Evolutionary conservation across 1,284 basidiomycete species (phyloP), one percentile per base, ranked within the genome.

Genomic region (Gymnopus androsaceus): DNA sequence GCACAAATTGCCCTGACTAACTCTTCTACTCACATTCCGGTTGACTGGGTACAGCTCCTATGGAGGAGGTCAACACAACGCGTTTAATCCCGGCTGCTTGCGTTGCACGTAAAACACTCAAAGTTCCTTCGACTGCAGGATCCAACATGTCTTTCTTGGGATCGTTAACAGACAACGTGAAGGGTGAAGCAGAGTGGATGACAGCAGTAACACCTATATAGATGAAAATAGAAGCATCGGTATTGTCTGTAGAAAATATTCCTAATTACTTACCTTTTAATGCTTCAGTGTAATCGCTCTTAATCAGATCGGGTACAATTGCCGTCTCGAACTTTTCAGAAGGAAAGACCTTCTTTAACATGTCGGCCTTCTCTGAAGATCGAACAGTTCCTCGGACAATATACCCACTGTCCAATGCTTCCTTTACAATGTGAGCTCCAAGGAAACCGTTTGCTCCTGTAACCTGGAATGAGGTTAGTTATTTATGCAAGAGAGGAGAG

Each of bases 21-120:
- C 61, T 46, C 31, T 14, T 11, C 25, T 6, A 60, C 60, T 52
- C 28, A 64, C 41, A 27, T 58, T 33, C 47, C 53, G 50, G n/a
- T 58, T 62, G 27, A 59, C 41, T 52, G 1, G 33, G 6, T 12
- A 44, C 28, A 21, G 51, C 40, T 19, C 40, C 51, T 19, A 31
- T 59, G 27, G 51, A 63, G 51, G 62, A 59, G 3, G 57, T 59
- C 8, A 59, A 30, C 9, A 59, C 12, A 31, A 59, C 49, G 2
- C 54, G 49, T 4, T 59, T 59, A 30, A 72, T 63, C 0, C 70
- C 69, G 1, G 63, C 64, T 23, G 62, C 56, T 37, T 68, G 59
- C 11, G 64, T 64, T 45, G 69, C 66, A n/a, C 61, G 63, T 1
- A 71, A 52, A 21, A 71, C 54, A 47, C 70, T 68, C 19, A 66